These are phyloP conservation scores for Leccinum fibrillosum DNA, from an alignment of 768 basidiomycete species.

Conservation along the genomic window DNA sequence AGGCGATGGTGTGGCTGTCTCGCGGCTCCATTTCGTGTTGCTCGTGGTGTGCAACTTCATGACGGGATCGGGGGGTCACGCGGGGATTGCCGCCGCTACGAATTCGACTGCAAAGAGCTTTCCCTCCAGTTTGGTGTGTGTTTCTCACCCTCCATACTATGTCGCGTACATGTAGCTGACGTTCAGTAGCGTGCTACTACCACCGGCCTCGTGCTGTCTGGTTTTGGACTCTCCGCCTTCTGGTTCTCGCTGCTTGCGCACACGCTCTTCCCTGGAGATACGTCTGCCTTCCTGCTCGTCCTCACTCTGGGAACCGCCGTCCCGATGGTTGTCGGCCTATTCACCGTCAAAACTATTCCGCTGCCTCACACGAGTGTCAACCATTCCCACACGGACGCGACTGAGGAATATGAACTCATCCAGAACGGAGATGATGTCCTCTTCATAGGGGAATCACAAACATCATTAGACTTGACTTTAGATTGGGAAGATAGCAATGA, in stretches of 20 bases:
- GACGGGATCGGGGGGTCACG: constrained; percentile 77
- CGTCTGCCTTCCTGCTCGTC: constrained; percentile 70
- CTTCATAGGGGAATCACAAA: constrained; percentile 23
- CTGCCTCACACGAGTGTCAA: constrained; percentile 38
- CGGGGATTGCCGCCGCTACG: constrained; percentile 63
- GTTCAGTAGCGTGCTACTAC: constrained; percentile 61
- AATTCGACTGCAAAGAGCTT: constrained; percentile 88
- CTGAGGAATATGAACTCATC: constrained; percentile 21
- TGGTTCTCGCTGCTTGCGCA: constrained; percentile 79
- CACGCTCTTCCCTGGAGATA: constrained; percentile 70
- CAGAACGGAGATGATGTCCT: constrained; percentile 15
- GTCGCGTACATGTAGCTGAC: neutral
- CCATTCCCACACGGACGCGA: neutral
- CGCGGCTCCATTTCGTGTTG: constrained; percentile 41
- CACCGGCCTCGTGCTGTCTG: constrained; percentile 78
- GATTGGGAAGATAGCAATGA: constrained; percentile 66
- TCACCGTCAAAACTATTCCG: constrained; percentile 68
- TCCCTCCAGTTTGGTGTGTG: constrained; percentile 61
- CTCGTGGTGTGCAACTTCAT: constrained; percentile 65
- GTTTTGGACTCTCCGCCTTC: constrained; percentile 90
- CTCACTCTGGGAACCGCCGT: constrained; percentile 75
- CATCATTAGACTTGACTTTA: constrained; percentile 35
- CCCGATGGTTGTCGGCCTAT: constrained; percentile 74
- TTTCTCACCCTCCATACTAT: neutral
- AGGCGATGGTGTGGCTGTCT: constrained; percentile 35